Percentiles rank a stretch among this genome's conserved stretches.
Conservation (phyloP, 1,139 yeast genomes). For the Magnusiomyces fungicola region DNA sequence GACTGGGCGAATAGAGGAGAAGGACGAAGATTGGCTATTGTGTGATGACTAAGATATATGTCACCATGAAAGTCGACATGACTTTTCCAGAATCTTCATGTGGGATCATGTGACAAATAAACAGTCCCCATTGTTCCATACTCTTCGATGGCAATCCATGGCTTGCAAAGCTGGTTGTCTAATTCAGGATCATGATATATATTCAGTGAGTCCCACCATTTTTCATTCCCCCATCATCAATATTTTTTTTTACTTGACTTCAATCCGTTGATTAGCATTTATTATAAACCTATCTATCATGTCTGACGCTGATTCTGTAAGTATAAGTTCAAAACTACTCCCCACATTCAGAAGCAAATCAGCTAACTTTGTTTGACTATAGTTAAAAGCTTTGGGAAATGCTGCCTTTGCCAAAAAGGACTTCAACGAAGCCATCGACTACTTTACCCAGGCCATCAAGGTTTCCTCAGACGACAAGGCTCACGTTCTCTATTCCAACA, state of each 20-base stretch:
- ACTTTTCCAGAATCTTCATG: background rate
- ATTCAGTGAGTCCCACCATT: background rate
- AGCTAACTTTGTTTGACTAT: background rate
- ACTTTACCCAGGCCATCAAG: constrained; percentile 80
- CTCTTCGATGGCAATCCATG: background rate
- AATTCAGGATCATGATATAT: background rate
- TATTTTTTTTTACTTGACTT: background rate
- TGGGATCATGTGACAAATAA: background rate
- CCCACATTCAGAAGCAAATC: background rate
- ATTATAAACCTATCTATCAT: constrained; percentile 9
- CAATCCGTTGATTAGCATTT: background rate
- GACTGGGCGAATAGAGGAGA: no score
- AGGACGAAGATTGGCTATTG: no score
- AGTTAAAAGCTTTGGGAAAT: constrained; percentile 57
- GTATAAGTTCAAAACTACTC: constrained; percentile 1
- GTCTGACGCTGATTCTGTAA: constrained; percentile 24
- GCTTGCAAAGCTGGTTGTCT: background rate
- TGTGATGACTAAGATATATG: no score
- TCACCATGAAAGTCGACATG: no score
- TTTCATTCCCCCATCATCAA: background rate
- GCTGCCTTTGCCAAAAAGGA: constrained; percentile 87
- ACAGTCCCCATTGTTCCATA: background rate
- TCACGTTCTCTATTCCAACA: constrained; percentile 85
- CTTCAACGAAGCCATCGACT: constrained; percentile 68
- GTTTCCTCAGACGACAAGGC: constrained; percentile 66